Conservation (phyloP, 2,329 filamentous ascomycete species). For the Venturia pyrina region DNA sequence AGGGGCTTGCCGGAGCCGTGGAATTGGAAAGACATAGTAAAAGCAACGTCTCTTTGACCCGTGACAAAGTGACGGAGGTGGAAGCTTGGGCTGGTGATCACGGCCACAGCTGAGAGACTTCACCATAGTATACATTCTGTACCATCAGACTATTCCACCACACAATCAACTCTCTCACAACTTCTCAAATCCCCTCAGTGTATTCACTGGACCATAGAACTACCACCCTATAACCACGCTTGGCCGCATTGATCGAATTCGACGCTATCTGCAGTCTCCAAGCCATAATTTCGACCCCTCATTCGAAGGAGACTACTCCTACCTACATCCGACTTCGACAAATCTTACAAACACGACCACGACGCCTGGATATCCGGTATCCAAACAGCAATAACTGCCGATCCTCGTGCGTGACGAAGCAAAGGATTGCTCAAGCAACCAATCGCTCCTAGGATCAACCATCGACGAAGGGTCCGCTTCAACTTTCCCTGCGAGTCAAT, state of each 20-base stretch:
- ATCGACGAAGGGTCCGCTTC: neutral
- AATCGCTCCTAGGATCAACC: conserved; percentile 1
- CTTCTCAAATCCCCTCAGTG: neutral
- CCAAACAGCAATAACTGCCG: too few relatives aligned
- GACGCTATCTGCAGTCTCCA: neutral
- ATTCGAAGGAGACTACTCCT: neutral
- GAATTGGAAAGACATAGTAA: neutral
- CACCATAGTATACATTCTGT: neutral
- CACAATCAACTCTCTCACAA: neutral
- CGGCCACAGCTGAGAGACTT: neutral
- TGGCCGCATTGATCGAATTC: neutral
- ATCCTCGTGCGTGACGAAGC: neutral
- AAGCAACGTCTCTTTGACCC: neutral
- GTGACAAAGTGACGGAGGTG: neutral
- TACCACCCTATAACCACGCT: neutral
- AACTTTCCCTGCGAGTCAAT: neutral
- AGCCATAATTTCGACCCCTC: neutral
- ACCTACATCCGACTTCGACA: neutral
- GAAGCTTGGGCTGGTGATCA: neutral
- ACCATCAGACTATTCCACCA: neutral
- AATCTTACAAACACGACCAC: neutral
- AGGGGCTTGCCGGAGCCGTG: neutral
- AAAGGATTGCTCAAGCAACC: neutral
- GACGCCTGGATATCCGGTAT: too few relatives aligned
- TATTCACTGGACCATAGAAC: neutral